phyloP scores from a whole-genome alignment of 2,329 filamentous ascomycete species.

The Cadophora luteo-olivacea region DNA sequence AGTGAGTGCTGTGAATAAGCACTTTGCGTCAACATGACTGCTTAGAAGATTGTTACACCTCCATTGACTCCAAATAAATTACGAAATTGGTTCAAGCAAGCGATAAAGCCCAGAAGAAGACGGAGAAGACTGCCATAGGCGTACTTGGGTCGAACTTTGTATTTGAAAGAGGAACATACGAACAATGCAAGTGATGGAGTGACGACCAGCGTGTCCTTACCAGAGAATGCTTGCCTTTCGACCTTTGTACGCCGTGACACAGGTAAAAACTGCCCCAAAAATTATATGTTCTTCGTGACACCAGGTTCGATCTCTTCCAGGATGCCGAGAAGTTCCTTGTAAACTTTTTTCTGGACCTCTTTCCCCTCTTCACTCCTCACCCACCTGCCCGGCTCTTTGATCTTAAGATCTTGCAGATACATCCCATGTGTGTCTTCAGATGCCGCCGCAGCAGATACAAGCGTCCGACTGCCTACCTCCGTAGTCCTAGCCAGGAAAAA shows the following conservation, averaged over 20 bases:
- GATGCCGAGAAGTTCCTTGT: slow-evolving; percentile 50
- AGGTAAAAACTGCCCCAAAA: not conserved
- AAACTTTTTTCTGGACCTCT: slow-evolving; percentile 48
- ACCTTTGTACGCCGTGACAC: too few relatives aligned
- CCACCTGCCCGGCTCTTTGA: slow-evolving; percentile 43
- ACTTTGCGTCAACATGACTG: not conserved
- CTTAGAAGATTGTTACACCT: not conserved
- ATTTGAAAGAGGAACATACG: too few relatives aligned
- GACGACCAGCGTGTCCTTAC: too few relatives aligned
- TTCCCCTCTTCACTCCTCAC: slow-evolving; percentile 49
- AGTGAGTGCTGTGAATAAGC: not conserved
- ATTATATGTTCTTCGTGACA: slow-evolving; percentile 38
- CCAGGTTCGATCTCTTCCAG: slow-evolving; percentile 53
- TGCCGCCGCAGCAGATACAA: slow-evolving; percentile 43
- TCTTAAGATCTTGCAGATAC: slow-evolving; percentile 40
- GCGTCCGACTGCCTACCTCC: slow-evolving; percentile 46
- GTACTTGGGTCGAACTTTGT: too few relatives aligned
- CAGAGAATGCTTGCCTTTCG: too few relatives aligned
- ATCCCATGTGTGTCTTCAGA: slow-evolving; percentile 43
- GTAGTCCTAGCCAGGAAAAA: slow-evolving; percentile 41
- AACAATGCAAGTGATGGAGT: too few relatives aligned
- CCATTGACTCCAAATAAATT: not conserved
- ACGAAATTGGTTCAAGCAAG: not conserved
- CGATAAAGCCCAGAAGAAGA: not conserved
- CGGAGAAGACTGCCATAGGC: too few relatives aligned